phyloP scores from a whole-genome alignment of 1,284 basidiomycete species.

The Leccinum fallax region DNA sequence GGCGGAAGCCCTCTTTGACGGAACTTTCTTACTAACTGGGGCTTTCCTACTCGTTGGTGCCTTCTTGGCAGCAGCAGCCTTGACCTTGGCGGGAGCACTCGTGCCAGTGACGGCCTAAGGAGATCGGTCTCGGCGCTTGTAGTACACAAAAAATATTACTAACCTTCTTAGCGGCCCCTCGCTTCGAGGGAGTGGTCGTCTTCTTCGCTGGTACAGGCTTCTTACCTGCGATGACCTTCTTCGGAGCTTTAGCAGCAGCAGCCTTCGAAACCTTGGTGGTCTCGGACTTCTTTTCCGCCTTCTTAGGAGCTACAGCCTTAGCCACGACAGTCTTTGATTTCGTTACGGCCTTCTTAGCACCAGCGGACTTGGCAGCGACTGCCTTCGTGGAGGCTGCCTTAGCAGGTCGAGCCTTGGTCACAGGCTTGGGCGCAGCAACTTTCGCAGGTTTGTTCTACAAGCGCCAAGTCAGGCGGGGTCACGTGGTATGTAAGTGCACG shows the following conservation, averaged over 20 bases:
- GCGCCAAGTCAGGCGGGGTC: slow-evolving; percentile 18
- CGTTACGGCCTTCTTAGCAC: slow-evolving; percentile 21
- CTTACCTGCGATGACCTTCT: slow-evolving; percentile 40
- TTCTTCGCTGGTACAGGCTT: slow-evolving; percentile 54
- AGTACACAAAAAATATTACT: background rate
- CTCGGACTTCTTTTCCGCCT: slow-evolving; percentile 26
- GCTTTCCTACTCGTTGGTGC: slow-evolving; percentile 40
- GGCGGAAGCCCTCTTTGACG: slow-evolving; percentile 27
- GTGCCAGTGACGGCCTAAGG: slow-evolving; percentile 52
- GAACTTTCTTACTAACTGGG: slow-evolving; percentile 32
- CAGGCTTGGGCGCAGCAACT: slow-evolving; percentile 26
- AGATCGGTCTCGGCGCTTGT: background rate
- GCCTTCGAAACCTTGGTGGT: slow-evolving; percentile 25
- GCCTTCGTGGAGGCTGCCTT: slow-evolving; percentile 34
- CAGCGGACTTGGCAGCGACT: slow-evolving; percentile 13
- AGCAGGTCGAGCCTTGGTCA: slow-evolving; percentile 35
- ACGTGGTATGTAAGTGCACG: slow-evolving; percentile 31
- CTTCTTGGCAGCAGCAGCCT: slow-evolving; percentile 39
- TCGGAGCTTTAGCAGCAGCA: slow-evolving; percentile 25
- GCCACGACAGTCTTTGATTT: slow-evolving; percentile 23
- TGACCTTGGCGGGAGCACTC: slow-evolving; percentile 38
- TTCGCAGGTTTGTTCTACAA: slow-evolving; percentile 63
- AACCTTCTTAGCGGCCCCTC: slow-evolving; percentile 60
- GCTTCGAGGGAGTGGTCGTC: slow-evolving; percentile 46
- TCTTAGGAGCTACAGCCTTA: slow-evolving; percentile 33